phyloP scores from a whole-genome alignment of 192 early-diverging fungal species.

The Fimicolochytrium jonesii region DNA sequence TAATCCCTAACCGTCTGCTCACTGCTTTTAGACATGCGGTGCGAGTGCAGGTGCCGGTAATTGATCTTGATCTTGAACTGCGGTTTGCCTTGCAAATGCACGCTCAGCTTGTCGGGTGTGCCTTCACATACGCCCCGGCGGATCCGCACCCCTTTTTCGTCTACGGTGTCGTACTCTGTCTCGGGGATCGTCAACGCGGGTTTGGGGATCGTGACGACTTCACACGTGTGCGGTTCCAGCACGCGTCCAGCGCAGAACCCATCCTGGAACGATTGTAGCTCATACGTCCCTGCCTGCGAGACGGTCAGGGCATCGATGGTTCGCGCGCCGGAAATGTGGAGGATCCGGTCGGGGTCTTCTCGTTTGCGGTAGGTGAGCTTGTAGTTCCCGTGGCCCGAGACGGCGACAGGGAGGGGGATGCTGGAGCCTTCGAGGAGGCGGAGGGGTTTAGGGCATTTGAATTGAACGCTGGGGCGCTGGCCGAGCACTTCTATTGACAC shows the following conservation, averaged over 20 bases:
- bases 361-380: background rate
- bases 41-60: constrained; percentile 21
- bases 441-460: constrained; percentile 34
- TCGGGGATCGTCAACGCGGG: constrained; percentile 29
- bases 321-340: background rate
- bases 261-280: constrained; percentile 34
- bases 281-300: constrained; percentile 25
- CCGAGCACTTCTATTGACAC: constrained; percentile 41
- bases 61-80: constrained; percentile 31
- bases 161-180: constrained; percentile 23
- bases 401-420: constrained; percentile 17
- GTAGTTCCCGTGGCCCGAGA: constrained; percentile 31
- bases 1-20: constrained; percentile 7
- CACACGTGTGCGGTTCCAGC: constrained; percentile 15
- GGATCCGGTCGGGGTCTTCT: background rate
- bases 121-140: constrained; percentile 30
- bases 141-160: background rate
- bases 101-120: constrained; percentile 21
- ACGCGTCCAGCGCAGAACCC: constrained; percentile 30
- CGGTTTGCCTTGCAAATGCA: constrained; percentile 35
- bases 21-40: background rate
- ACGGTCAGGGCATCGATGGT: constrained; percentile 20
- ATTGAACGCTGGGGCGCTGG: constrained; percentile 35
- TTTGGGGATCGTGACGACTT: constrained; percentile 32
- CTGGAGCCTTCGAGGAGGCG: constrained; percentile 30